Evolutionary conservation across 805 yeast genomes (phyloP), one percentile per base, ranked within the genome.

Genomic region (Candida lessepsii): DNA sequence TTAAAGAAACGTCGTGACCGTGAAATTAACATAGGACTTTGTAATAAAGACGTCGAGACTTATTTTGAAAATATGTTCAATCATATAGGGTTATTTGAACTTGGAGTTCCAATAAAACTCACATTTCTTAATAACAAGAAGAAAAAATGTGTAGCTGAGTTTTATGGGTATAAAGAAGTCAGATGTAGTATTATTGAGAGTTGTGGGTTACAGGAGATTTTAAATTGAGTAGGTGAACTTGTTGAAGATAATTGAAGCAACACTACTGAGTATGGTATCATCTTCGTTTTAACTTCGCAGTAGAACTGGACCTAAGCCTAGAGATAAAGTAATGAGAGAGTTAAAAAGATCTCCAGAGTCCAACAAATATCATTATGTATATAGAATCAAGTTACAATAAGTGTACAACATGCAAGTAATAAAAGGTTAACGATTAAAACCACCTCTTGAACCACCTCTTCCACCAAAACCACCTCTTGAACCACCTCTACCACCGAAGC

Each of bases 101-200:
- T 45, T 9, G 33, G 31, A 11, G 56, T 74, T 6, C 44, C 56
- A n/a, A 70, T 75, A 1, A 52, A 71, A 13, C 61, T 76, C 1
- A 56, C 75, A 26, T 82, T 82, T 57, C 76, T 76, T 33, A 82
- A 79, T 52, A 71, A 83, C 0, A 56, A 59, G 1, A 50, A 63
- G 0, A 65, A 61, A 30, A 63, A 60, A 21, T 21, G 19, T 9
- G 27, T 32, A 4, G 20, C 14, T 20, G 27, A 32, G 5, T 15
- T 32, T 32, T 65, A 69, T 36, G 91, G 90, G 1, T 65, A 78
- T 23, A 70, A 68, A 37, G 78, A 74, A 29, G 52, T 83, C 9
- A 60, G 87, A 37, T 53, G 56, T 17, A 63, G 75, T 1, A 71
- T 83, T 1, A 53, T 81, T 17, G 74, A 78, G 46, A 63, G 76